These are phyloP conservation scores for Stygiomarasmius scandens DNA, from an alignment of 1,284 basidiomycete genomes.

Conservation along the genomic window DNA sequence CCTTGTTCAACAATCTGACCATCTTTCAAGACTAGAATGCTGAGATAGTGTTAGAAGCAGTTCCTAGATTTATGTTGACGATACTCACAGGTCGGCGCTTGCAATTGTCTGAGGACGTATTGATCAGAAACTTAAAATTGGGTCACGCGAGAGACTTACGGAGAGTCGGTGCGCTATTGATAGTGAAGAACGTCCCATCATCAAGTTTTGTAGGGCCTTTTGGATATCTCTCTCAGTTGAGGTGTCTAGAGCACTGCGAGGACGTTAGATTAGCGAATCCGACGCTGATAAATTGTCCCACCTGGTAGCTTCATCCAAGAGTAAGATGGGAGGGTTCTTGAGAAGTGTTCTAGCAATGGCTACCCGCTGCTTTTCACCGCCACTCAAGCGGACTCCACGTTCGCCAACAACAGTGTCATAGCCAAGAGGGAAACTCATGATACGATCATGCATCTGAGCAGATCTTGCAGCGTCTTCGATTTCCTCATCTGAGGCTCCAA, in stretches of 20 bases:
- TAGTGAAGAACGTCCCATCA: constrained; percentile 70
- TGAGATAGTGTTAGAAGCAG: constrained; percentile 29
- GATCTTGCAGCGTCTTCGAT: constrained; percentile 74
- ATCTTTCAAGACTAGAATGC: constrained; percentile 82
- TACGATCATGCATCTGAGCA: constrained; percentile 83
- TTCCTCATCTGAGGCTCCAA: constrained; percentile 66
- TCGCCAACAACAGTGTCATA: constrained; percentile 82
- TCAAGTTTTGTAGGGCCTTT: constrained; percentile 75
- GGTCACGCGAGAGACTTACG: constrained; percentile 46
- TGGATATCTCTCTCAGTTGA: constrained; percentile 86
- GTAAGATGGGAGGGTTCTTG: constrained; percentile 83
- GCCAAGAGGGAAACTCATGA: constrained; percentile 74
- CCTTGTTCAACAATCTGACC: constrained; percentile 83
- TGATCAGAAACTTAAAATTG: constrained; percentile 16
- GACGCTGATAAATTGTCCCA: too few species aligned
- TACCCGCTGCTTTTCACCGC: constrained; percentile 85
- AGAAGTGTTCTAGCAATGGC: constrained; percentile 86
- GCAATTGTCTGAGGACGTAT: constrained; percentile 64
- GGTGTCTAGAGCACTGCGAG: constrained; percentile 73
- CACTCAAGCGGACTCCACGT: constrained; percentile 78
- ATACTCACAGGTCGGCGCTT: constrained; percentile 68
- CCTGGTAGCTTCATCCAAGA: constrained; percentile 85
- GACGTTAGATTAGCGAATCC: not conserved
- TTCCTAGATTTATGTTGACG: constrained; percentile 3
- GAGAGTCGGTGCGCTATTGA: constrained; percentile 82